phyloP scores from a whole-genome alignment of 202 grass and related monocot species.

The Thinopyrum obtusiflorum region DNA sequence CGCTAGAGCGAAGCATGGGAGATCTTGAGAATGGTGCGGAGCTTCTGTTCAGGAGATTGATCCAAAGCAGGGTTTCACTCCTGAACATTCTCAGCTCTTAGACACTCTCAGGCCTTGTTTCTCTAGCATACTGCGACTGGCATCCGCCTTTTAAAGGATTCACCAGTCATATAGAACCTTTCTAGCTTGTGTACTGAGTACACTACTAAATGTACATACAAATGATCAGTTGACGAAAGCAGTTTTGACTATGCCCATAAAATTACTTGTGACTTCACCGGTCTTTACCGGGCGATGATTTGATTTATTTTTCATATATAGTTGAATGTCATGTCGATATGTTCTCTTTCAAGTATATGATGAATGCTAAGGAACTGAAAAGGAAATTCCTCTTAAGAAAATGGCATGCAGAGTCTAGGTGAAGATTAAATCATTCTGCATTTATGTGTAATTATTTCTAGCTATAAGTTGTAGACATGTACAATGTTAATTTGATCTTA shows the following conservation, averaged over 20 bases:
- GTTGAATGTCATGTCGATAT: background rate
- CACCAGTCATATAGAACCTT: background rate
- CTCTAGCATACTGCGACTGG: background rate
- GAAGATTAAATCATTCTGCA: background rate
- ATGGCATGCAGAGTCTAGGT: background rate
- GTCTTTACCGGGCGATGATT: background rate
- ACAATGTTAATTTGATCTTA: background rate
- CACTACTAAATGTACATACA: conserved; percentile 16
- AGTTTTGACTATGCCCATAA: conserved; percentile 9
- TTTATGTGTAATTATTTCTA: background rate
- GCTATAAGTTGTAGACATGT: background rate
- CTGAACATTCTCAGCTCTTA: conserved; percentile 67
- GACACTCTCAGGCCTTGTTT: conserved; percentile 1
- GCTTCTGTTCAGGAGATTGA: conserved; percentile 53
- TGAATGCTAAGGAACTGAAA: background rate
- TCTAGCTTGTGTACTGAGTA: background rate
- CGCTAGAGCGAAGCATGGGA: conserved; percentile 30
- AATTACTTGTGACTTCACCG: background rate
- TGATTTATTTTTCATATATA: background rate
- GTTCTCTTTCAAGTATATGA: background rate
- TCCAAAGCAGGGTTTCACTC: conserved; percentile 63
- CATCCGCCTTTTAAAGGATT: conserved; percentile 32
- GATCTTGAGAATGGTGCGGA: conserved; percentile 39
- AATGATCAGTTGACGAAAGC: background rate
- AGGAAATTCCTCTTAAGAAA: background rate